Evolutionary conservation across 2,329 filamentous ascomycete species (phyloP).

Genomic region (Xylaria digitata): DNA sequence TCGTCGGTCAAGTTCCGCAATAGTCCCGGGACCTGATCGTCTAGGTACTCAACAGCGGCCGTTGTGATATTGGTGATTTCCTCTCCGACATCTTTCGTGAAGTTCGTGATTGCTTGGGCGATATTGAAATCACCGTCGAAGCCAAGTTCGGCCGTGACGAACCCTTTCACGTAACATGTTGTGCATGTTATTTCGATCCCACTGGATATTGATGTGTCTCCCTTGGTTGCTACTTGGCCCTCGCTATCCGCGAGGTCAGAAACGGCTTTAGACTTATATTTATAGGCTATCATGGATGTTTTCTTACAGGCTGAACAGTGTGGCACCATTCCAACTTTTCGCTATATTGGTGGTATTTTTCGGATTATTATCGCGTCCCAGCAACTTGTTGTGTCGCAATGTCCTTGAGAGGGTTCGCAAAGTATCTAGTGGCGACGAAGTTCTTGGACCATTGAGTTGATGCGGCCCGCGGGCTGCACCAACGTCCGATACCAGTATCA

Average conservation of each 20-base stretch:
- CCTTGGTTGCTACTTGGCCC: constrained; percentile 30
- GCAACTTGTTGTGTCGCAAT: constrained; percentile 8
- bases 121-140: constrained; percentile 57
- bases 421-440: background rate
- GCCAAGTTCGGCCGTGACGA: constrained; percentile 56
- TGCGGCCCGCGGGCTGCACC: background rate
- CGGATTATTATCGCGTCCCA: constrained; percentile 29
- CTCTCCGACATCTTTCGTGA: constrained; percentile 49
- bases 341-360: constrained; percentile 52
- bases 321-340: constrained; percentile 55
- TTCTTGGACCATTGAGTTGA: constrained; percentile 2
- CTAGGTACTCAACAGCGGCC: constrained; percentile 44
- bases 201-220: constrained; percentile 37
- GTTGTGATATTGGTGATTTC: constrained; percentile 52
- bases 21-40: constrained; percentile 38
- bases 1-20: constrained; percentile 41
- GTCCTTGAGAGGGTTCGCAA: constrained; percentile 21
- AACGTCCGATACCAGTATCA: constrained; percentile 14
- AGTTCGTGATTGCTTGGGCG: constrained; percentile 49
- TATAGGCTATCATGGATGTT: background rate
- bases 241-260: constrained; percentile 31
- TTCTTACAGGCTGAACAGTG: constrained; percentile 52
- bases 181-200: constrained; percentile 59
- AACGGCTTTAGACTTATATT: background rate
- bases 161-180: constrained; percentile 63